These are phyloP conservation scores for Trichoderma afroharzianum DNA, from an alignment of 2,329 filamentous ascomycete species.

Conservation along the genomic window DNA sequence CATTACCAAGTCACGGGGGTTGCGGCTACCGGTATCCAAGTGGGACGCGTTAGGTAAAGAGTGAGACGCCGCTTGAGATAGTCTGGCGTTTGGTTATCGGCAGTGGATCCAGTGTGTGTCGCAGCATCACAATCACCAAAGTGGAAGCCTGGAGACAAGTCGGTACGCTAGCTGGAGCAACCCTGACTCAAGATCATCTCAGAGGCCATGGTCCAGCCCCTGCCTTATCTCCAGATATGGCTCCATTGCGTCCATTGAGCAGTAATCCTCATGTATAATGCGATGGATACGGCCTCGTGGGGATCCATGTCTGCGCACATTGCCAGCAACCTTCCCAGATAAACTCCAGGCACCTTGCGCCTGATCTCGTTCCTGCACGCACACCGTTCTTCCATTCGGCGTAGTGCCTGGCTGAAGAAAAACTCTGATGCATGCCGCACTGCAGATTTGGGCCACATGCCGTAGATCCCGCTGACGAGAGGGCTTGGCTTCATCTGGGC, in stretches of 20 bases:
- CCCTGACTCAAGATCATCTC: slow-evolving; percentile 8
- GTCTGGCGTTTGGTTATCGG: slow-evolving; percentile 8
- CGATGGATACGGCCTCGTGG: neutral
- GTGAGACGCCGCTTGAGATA: slow-evolving; percentile 10
- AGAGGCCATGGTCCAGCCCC: neutral
- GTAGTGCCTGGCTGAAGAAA: slow-evolving; percentile 5
- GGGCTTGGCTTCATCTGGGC: neutral
- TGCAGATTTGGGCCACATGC: slow-evolving; percentile 1
- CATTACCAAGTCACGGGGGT: neutral
- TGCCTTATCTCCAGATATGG: slow-evolving; percentile 3
- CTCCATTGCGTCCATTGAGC: neutral
- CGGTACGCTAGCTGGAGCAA: neutral
- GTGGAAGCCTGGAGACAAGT: slow-evolving; percentile 3
- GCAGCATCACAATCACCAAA: slow-evolving; percentile 4
- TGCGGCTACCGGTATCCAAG: neutral
- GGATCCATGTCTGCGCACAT: neutral
- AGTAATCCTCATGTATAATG: slow-evolving; percentile 1
- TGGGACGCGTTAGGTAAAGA: slow-evolving; percentile 2
- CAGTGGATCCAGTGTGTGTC: neutral
- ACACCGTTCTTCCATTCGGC: neutral
- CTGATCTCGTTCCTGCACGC: neutral
- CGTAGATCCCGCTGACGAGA: slow-evolving; percentile 15
- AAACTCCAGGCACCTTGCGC: neutral
- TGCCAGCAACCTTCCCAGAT: neutral
- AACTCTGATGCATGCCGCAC: neutral